Base-by-base conservation (phyloP, 164 flowering plant species). In the Dillenia turbinata region DNA sequence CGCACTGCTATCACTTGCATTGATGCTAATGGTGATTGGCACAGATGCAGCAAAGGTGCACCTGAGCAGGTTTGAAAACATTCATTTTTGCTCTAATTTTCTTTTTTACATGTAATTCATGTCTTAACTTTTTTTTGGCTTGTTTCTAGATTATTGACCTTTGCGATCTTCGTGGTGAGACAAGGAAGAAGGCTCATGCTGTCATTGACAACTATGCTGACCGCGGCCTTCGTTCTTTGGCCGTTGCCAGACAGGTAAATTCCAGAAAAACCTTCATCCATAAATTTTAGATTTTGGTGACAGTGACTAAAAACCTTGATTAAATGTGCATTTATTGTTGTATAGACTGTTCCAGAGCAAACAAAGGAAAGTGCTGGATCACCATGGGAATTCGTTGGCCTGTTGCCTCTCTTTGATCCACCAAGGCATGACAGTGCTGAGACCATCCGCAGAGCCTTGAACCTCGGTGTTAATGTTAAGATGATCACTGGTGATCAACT, bases 401-500 rank as follows among this genome's bases (percentile, higher is more conserved):
- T 89, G 55, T 73, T 89, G 80, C 96, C 97, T 22, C 85, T 91
- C 47, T 89, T 89, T 62, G 97, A 91, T 61, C 96, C 94, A 63
- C 97, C 96, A 47, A 79, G 97, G 67, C 97, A 91, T 65, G 96
- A 89, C 19, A 89, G 94, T 69, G 94, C 97, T 47, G 97, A 91
- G 78, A 91, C 96, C n/a, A 89, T 91, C 40, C 83, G 84, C n/a
- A 73, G 87, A 5, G 96, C 97, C 46, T 86, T 91, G 52, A 80
- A 83, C 54, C 96, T 91, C 7, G 97, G 97, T 22, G 90, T 91
- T 61, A 89, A 78, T 61, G 97, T 91, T 33, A 91, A 91, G 82
- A 91, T 91, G 97, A 91, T 91, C 70, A 91, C 96, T 1, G 96
- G 97, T 60, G 97, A 91, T 46, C 96, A 91, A 60, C 90, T 87